Conservation (phyloP, 2,329 filamentous ascomycete species). For the Pseudopyricularia javanii region DNA sequence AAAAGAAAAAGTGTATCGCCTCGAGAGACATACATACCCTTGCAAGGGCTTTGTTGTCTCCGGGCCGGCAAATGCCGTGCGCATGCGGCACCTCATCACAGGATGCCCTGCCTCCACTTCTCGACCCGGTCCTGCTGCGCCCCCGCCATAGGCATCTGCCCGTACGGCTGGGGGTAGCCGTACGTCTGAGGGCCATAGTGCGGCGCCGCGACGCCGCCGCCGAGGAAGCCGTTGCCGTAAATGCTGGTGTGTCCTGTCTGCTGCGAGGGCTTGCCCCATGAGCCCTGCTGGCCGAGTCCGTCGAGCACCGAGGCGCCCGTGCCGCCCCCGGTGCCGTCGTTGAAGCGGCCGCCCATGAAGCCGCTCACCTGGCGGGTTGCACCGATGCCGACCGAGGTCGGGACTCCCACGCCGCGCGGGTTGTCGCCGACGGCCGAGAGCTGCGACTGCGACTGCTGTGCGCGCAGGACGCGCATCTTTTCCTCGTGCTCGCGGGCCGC, state of each 20-base stretch:
- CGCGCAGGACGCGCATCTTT: constrained; percentile 34
- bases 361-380: constrained; percentile 17
- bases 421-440: constrained; percentile 5
- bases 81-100: neutral
- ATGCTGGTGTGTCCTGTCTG: neutral
- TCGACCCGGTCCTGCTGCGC: constrained; percentile 19
- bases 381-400: constrained; percentile 7
- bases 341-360: constrained; percentile 39
- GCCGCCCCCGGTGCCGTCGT: constrained; percentile 35
- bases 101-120: constrained; percentile 19
- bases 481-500: constrained; percentile 29
- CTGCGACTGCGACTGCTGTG: constrained; percentile 30
- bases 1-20: neutral
- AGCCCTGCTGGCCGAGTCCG: constrained; percentile 3
- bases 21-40: neutral
- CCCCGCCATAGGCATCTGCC: constrained; percentile 9
- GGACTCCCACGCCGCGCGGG: constrained; percentile 17
- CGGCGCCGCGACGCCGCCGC: no score
- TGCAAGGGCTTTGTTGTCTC: neutral
- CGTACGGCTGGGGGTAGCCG: neutral
- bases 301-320: constrained; percentile 1
- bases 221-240: neutral
- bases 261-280: neutral
- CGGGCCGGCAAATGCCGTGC: neutral
- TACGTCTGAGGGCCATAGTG: neutral